Conservation (phyloP, 768 basidiomycete species). For the Tulasnella sp. region DNA sequence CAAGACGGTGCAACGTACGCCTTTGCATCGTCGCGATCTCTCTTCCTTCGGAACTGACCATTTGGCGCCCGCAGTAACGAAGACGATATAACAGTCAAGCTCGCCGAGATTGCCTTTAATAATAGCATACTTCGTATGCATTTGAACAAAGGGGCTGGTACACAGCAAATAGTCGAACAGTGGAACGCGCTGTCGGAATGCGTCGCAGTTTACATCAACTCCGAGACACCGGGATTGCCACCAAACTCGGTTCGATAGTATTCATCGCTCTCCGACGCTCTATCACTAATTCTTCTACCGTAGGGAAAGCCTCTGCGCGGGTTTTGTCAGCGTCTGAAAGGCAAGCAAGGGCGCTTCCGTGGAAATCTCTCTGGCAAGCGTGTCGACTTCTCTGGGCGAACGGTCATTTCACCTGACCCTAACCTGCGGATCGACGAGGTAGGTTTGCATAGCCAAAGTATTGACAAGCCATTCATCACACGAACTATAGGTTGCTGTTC, state of each 20-base stretch:
- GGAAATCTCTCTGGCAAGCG: slow-evolving; percentile 98
- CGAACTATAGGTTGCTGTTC: slow-evolving; percentile 65
- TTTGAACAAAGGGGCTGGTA: slow-evolving; percentile 80
- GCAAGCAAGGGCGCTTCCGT: slow-evolving; percentile 97
- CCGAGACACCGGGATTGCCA: slow-evolving; percentile 89
- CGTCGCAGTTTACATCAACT: slow-evolving; percentile 98
- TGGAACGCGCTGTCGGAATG: slow-evolving; percentile 96
- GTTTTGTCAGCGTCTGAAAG: slow-evolving; percentile 96
- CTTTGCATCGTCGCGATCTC: slow-evolving; percentile 20
- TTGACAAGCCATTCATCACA: background rate
- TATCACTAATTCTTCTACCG: background rate
- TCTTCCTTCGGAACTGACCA: background rate
- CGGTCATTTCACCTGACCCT: slow-evolving; percentile 99
- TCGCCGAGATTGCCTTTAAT: slow-evolving; percentile 93
- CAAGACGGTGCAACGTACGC: slow-evolving; percentile 79
- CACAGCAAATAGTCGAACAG: slow-evolving; percentile 57
- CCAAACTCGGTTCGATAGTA: slow-evolving; percentile 53
- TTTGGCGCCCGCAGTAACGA: slow-evolving; percentile 63
- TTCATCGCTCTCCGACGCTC: background rate
- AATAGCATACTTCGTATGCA: slow-evolving; percentile 91
- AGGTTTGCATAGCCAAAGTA: slow-evolving; percentile 11
- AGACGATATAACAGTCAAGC: slow-evolving; percentile 95
- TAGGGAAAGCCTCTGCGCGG: slow-evolving; percentile 91
- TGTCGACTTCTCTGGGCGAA: slow-evolving; percentile 96
- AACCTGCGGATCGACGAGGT: slow-evolving; percentile 96